Conservation (phyloP, 2,329 filamentous ascomycete genomes). For the Coniella vitis region DNA sequence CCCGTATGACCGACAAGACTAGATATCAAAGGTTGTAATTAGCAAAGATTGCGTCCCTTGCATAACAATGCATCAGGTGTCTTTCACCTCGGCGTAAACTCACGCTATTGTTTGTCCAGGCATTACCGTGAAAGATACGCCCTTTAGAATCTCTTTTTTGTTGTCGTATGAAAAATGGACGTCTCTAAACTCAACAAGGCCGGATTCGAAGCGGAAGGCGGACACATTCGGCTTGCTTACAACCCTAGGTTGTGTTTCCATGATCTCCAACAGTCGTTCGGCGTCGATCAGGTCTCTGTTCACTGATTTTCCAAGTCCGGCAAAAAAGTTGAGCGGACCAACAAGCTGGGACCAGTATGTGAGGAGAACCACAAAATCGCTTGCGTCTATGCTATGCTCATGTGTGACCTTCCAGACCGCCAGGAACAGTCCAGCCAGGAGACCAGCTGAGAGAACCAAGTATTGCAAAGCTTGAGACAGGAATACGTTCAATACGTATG, state of each 20-base stretch:
- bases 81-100: too few species aligned
- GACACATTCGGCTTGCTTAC: constrained; percentile 44
- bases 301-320: constrained; percentile 47
- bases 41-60: not conserved
- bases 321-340: constrained; percentile 64
- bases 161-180: constrained; percentile 55
- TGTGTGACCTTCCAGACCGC: constrained; percentile 58
- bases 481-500: constrained; percentile 38
- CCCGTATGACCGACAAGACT: constrained; percentile 52
- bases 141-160: constrained; percentile 50
- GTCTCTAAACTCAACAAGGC: constrained; percentile 46
- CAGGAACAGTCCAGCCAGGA: constrained; percentile 56
- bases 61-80: too few species aligned
- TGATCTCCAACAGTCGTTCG: constrained; percentile 50
- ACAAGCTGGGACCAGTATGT: constrained; percentile 71
- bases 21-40: not conserved
- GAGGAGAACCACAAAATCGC: constrained; percentile 63
- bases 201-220: constrained; percentile 43
- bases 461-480: constrained; percentile 50
- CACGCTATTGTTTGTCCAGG: constrained; percentile 31
- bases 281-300: constrained; percentile 52
- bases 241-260: constrained; percentile 50
- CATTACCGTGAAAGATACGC: constrained; percentile 43
- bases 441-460: constrained; percentile 60
- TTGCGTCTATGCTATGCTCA: constrained; percentile 43